phyloP scores from a whole-genome alignment of 352 stramenopile genomes.

The Phytopythium chamaehyphon region DNA sequence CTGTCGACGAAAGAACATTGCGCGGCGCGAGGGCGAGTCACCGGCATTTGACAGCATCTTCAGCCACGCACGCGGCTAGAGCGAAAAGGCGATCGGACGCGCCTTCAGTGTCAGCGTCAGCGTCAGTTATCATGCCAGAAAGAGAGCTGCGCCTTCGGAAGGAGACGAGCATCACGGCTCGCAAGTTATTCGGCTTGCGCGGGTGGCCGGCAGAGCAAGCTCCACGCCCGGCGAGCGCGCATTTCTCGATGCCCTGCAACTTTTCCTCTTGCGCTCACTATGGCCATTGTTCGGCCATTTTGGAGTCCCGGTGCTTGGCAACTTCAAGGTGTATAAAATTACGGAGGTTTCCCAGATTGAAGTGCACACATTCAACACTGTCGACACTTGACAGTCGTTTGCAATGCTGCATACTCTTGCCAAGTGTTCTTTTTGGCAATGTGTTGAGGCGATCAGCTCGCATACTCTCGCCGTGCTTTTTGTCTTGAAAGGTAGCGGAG shows the following conservation, averaged over 20 bases:
- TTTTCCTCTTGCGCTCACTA: constrained; percentile 2
- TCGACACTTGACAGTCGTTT: constrained; percentile 7
- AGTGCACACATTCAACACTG: constrained; percentile 32
- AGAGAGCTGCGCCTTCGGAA: neutral
- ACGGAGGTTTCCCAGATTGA: constrained; percentile 19
- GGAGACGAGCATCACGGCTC: neutral
- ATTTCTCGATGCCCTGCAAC: constrained; percentile 2
- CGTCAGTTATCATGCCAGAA: neutral
- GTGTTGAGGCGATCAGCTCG: too few species aligned
- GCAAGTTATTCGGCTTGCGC: constrained; percentile 7
- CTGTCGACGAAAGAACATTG: neutral
- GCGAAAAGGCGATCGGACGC: neutral
- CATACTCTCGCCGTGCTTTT: too few species aligned
- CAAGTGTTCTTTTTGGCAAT: neutral
- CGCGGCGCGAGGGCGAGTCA: too few species aligned
- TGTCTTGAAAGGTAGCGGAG: too few species aligned
- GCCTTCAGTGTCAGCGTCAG: neutral
- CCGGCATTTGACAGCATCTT: too few species aligned
- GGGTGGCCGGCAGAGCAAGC: neutral
- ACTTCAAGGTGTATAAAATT: constrained; percentile 51
- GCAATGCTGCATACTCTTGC: constrained; percentile 5
- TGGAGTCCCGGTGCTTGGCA: constrained; percentile 8
- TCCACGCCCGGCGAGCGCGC: neutral
- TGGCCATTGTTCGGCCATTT: neutral
- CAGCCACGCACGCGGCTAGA: neutral